Evolutionary conservation across 164 flowering plant genomes (phyloP), one percentile per base, ranked within the genome.

Genomic region (Magnolia kwangsiensis): DNA sequence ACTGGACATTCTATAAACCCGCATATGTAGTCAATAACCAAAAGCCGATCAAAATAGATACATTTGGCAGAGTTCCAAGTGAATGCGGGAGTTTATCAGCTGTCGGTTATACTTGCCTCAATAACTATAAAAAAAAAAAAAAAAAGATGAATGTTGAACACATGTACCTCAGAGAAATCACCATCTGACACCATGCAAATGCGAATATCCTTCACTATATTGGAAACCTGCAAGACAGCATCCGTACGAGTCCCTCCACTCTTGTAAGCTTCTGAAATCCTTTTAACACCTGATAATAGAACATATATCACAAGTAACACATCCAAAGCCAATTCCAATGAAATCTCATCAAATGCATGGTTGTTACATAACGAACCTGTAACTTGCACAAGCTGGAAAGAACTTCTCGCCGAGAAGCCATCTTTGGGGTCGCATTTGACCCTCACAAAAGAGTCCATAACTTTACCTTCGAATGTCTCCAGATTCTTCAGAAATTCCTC

Each of bases 401-500:
- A 77, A 72, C 78, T 81, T 74, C 72, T 88, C 24, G 78, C 79
- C 45, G 50, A 50, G 67, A 59, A 82, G 73, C 86, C 82, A 74
- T 86, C 89, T 74, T 83, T 77, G 4, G 89, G 88, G 71, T 88
- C 91, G 13, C 85, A 75, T 78, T 89, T 92, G 27, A 91, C 80
- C 78, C 90, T 82, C 70, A 92, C 91, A 81, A 91, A 88, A 81
- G 92, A 84, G 72, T 90, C 96, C 0, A 81, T 72, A 51, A 95
- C 81, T 79, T 87, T 95, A 11, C 71, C 81, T 68, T 86, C 87
- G 79, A 90, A 88, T 20, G 82, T 82, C 27, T 86, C 91, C 10
- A 81, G 85, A 21, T 74, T 51, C 81, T 86, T 85, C 69, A 81
- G 75, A 1, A 95, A 78, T 75, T 88, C 84, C 76, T 83, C 82